These are phyloP conservation scores for Auriscalpium orientale DNA, from an alignment of 768 basidiomycete species.

Conservation along the genomic window DNA sequence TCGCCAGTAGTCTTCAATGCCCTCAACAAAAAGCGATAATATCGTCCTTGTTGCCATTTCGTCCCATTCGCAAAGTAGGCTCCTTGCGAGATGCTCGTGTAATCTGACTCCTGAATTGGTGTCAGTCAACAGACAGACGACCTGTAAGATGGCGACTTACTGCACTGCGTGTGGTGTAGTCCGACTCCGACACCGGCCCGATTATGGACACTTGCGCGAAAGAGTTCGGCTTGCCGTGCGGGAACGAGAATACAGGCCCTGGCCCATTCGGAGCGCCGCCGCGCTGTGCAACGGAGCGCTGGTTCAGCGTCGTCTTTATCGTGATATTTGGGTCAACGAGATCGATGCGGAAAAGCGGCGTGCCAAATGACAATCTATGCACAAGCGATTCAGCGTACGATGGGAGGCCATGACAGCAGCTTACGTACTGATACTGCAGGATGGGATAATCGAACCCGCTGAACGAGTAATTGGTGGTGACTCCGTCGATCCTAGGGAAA, in stretches of 20 bases:
- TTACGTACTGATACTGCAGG: too few relatives aligned
- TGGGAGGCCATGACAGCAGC: too few relatives aligned
- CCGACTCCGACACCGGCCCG: slow-evolving; percentile 39
- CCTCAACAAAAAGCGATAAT: too few relatives aligned
- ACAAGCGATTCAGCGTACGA: too few relatives aligned
- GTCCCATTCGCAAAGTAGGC: too few relatives aligned
- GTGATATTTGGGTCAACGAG: slow-evolving; percentile 37
- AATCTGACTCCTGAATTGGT: too few relatives aligned
- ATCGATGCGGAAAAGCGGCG: slow-evolving; percentile 38
- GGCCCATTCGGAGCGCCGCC: slow-evolving; percentile 12
- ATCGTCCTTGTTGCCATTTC: too few relatives aligned
- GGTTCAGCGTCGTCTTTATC: slow-evolving; percentile 33
- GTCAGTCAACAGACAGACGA: slow-evolving; percentile 1
- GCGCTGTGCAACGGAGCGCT: slow-evolving; percentile 11
- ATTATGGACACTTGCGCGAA: slow-evolving; percentile 32
- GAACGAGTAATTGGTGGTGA: slow-evolving; percentile 41
- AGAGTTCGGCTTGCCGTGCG: slow-evolving; percentile 26
- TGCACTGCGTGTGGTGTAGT: slow-evolving; percentile 42
- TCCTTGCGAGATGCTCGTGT: too few relatives aligned
- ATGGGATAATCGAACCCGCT: slow-evolving; percentile 32
- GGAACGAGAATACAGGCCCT: slow-evolving; percentile 30
- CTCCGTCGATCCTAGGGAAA: slow-evolving; percentile 30
- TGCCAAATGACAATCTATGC: slow-evolving; percentile 39
- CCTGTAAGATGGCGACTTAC: slow-evolving; percentile 11
- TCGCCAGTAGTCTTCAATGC: too few relatives aligned